Evolutionary conservation across 495 filamentous ascomycete species (phyloP), one percentile per base, ranked within the genome.

Genomic region (Annulohypoxylon stygium): DNA sequence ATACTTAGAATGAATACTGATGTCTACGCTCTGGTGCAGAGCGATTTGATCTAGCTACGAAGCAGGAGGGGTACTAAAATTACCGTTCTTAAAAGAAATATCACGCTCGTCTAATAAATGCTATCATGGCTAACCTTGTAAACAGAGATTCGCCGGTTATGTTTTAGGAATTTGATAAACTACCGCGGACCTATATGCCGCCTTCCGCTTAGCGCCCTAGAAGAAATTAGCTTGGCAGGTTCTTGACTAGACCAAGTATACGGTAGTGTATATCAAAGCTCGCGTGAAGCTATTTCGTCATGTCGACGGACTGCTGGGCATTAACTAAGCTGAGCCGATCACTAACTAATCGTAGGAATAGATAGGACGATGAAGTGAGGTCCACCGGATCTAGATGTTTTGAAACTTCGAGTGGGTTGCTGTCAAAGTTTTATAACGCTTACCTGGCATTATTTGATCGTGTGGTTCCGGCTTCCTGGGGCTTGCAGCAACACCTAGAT

Each of bases 361-460:
- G 37, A n/a, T 63, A 53, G 33, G 14, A 20, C 30, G 18, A 45
- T 2, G 16, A 26, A 61, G 37, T 43, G 26, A 57, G 47, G 43
- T 18, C 20, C 48, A 18, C 20, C 25, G 11, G 6, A 26, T n/a
- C 60, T 50, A 45, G 18, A 45, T 34, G 39, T 41, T 51, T 58
- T 47, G 36, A 60, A 67, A 61, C 55, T n/a, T 14, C 39, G 14
- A 43, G 39, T 14, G 34, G 33, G 43, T 25, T 39, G 34, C 59
- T 68, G 34, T 55, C 34, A 72, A 43, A 48, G 34, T 43, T 64
- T 73, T 68, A 20, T 58, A 72, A 58, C 58, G 50, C 63, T 72
- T 18, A 34, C 63, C 64, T 34, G 34, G 30, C 16, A 53, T 67
- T 30, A 20, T 37, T 20, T 6, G 30, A 60, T 63, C 25, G 20